Base-by-base conservation (phyloP, 148 eudicot genomes). In the Fagopyrum homotropicum region DNA sequence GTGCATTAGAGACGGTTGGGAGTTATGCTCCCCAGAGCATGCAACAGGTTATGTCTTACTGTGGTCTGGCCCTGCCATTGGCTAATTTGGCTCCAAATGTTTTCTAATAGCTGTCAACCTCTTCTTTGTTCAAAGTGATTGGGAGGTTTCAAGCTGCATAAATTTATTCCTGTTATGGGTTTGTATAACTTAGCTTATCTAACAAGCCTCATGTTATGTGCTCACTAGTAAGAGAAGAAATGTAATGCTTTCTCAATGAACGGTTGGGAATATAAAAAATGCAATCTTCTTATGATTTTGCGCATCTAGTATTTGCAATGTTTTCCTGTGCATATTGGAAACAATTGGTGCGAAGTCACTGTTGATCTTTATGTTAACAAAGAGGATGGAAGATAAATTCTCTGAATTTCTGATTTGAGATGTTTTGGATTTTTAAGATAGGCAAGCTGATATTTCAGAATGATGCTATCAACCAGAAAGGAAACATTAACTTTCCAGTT, bases 1-100 rank as follows among this genome's bases (percentile, higher is more conserved):
- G 73, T 95, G 99, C 87, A 86, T 95, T 61, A 81, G 87, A 82
- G 87, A 84, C 75, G 99, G 99, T 77, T 95, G 99, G 99, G 94
- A 95, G 79, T 86, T 95, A 57, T 92, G 91, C 86, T 86, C 89
- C 45, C 90, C 93, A 29, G 94, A 95, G 40, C 86, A 78, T 75
- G 97, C 93, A 72, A 78, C 82, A 77, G 99, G 99, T 95, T 82
- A 81, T 66, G 29, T 40, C 71, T 40, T 66, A 64, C 45, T 35
- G n/a, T 35, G 5, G 35, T 35, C 15, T 15, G 63, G 2, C 44
- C 44, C 29, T 64, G 70, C 14, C 70, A 19, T 15, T 35, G 17
- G 26, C 26, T 22, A 22, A 22, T 22, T 22, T 22, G 26, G 17
- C 40, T 64, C 17, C 17, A 64, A 2, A 29, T 14, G 7, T 63